Percentiles rank a stretch among this genome's conserved stretches.
phyloP scores from a whole-genome alignment of 1,284 basidiomycete species.

The Ustilago xerochloae region DNA sequence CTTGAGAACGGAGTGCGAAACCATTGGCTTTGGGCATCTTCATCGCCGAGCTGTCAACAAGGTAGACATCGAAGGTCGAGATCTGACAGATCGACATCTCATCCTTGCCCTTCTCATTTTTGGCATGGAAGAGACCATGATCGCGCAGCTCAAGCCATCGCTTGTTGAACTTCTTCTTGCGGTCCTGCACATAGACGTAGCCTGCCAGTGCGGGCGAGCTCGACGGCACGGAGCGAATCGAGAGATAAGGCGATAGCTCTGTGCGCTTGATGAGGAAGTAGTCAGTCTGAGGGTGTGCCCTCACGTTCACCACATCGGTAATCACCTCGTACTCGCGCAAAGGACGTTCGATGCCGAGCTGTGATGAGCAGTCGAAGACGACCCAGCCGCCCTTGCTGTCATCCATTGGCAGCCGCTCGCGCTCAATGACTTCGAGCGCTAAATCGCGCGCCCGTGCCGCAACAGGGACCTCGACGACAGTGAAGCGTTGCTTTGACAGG shows the following conservation, averaged over 20 bases:
- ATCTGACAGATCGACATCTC: constrained; percentile 59
- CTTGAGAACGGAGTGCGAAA: constrained; percentile 62
- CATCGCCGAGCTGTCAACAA: constrained; percentile 50
- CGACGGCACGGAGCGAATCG: constrained; percentile 50
- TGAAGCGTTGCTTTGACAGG: constrained; percentile 54
- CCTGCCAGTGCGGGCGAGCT: constrained; percentile 61
- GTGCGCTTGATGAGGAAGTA: constrained; percentile 62
- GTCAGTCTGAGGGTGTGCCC: constrained; percentile 46
- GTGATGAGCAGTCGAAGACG: constrained; percentile 59
- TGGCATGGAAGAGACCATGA: constrained; percentile 61
- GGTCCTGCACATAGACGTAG: constrained; percentile 60
- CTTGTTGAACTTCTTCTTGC: constrained; percentile 62
- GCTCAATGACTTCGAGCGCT: constrained; percentile 49
- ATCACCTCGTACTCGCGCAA: constrained; percentile 66
- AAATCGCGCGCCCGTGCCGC: constrained; percentile 56
- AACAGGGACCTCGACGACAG: constrained; percentile 43
- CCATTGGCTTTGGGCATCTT: constrained; percentile 60
- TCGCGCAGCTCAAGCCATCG: constrained; percentile 67
- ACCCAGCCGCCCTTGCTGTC: constrained; percentile 60
- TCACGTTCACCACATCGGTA: constrained; percentile 51
- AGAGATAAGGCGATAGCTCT: constrained; percentile 57
- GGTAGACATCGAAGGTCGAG: constrained; percentile 62
- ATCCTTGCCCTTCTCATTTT: constrained; percentile 66
- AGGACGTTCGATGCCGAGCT: constrained; percentile 63
- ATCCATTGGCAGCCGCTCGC: constrained; percentile 51